phyloP scores from a whole-genome alignment of 345 rosid genomes.

The Orychophragmus violaceus region DNA sequence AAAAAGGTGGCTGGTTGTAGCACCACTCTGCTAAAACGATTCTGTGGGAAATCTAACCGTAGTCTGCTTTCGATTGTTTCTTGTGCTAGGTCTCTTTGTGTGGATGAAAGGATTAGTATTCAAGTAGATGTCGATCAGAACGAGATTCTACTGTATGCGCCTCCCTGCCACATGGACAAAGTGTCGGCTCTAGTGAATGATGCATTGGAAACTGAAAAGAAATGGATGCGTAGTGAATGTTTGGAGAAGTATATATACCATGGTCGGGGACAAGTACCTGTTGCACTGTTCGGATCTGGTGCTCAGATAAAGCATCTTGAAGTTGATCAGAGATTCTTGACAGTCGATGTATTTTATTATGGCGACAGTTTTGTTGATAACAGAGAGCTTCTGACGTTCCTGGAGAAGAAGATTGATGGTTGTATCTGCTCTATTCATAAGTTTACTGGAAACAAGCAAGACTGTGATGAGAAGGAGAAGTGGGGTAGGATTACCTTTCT shows the following conservation, averaged over 20 bases:
- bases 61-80: conserved; percentile 52
- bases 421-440: conserved; percentile 56
- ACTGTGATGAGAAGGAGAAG: conserved; percentile 46
- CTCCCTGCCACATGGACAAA: conserved; percentile 45
- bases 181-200: conserved; percentile 45
- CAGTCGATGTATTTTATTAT: conserved; percentile 53
- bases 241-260: conserved; percentile 54
- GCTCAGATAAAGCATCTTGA: conserved; percentile 88
- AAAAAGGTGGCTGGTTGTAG: conserved; percentile 59
- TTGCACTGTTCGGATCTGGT: conserved; percentile 84
- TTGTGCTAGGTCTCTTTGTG: conserved; percentile 39
- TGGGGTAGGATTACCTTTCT: conserved; percentile 88
- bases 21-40: conserved; percentile 45
- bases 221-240: conserved; percentile 64
- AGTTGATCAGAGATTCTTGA: conserved; percentile 56
- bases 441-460: conserved; percentile 37
- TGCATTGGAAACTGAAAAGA: conserved; percentile 56
- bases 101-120: conserved; percentile 60
- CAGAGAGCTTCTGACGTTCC: conserved; percentile 58
- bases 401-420: conserved; percentile 54
- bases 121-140: conserved; percentile 54
- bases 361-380: conserved; percentile 45
- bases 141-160: conserved; percentile 58
- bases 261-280: conserved; percentile 47
- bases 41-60: conserved; percentile 66